Percentiles rank a stretch among this genome's conserved stretches.
Conservation (phyloP, 805 yeast genomes). For the Kurtzmaniella cleridarum region DNA sequence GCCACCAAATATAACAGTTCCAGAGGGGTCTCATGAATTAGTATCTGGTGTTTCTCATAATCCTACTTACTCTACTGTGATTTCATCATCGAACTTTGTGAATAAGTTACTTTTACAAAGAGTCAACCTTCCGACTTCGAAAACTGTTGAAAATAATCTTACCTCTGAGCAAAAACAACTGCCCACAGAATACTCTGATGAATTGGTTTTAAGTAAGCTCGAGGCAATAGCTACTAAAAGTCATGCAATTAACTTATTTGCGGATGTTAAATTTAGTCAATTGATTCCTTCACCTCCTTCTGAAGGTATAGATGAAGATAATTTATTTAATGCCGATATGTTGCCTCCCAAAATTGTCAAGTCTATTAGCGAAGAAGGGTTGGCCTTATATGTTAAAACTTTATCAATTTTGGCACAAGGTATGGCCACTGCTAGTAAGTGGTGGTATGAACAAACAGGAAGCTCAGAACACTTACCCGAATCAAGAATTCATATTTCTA, state of each 20-base stretch:
- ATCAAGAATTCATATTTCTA: constrained; percentile 17
- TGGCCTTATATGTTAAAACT: constrained; percentile 77
- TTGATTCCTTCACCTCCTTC: constrained; percentile 69
- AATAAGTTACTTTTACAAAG: constrained; percentile 31
- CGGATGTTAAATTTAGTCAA: constrained; percentile 86
- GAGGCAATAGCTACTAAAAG: constrained; percentile 85
- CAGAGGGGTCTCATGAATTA: constrained; percentile 3
- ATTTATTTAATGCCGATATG: constrained; percentile 33
- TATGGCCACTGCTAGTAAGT: constrained; percentile 76
- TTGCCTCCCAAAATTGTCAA: constrained; percentile 55
- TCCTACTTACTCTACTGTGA: constrained; percentile 14
- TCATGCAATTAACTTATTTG: constrained; percentile 81
- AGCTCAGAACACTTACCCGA: constrained; percentile 9
- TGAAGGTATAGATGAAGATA: constrained; percentile 32
- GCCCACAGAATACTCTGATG: constrained; percentile 22
- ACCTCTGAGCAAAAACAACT: constrained; percentile 10
- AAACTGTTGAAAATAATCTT: constrained; percentile 12
- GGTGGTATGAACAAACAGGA: constrained; percentile 62
- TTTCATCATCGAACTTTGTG: constrained; percentile 28
- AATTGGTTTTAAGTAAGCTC: constrained; percentile 39
- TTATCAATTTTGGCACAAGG: constrained; percentile 78
- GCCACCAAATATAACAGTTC: not conserved
- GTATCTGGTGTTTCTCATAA: constrained; percentile 1
- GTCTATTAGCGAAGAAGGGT: constrained; percentile 76
- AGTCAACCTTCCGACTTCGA: constrained; percentile 24